Percentiles rank a stretch among this genome's conserved stretches.
Conservation (phyloP, 2,329 filamentous ascomycete species). For the Beauveria varroae region DNA sequence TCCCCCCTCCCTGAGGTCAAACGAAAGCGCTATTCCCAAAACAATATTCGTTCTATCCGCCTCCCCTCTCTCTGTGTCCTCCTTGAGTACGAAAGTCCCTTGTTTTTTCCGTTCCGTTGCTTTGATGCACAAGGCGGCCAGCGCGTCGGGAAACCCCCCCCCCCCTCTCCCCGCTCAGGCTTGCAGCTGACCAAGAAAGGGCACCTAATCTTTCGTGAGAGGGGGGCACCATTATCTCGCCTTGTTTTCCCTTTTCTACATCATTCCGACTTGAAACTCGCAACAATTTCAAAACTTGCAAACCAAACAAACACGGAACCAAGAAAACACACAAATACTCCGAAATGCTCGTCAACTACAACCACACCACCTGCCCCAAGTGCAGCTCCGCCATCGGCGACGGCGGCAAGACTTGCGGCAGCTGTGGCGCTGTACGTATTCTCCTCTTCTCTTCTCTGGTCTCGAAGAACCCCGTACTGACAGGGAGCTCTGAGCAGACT, state of each 20-base stretch:
- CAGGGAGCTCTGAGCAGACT: background rate
- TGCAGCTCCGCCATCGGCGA: slow-evolving; percentile 41
- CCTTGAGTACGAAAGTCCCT: too few species aligned
- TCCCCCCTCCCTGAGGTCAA: background rate
- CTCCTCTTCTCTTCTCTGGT: background rate
- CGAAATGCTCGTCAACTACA: slow-evolving; percentile 28
- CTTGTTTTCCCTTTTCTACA: background rate
- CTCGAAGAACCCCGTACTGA: background rate
- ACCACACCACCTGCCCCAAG: slow-evolving; percentile 46
- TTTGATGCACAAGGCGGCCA: background rate
- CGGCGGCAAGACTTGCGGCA: slow-evolving; percentile 43
- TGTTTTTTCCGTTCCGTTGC: background rate
- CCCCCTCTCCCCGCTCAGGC: background rate
- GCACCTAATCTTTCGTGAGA: background rate
- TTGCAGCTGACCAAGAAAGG: background rate
- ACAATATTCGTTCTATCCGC: background rate
- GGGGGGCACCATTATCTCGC: background rate
- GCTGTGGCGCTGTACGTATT: slow-evolving; percentile 48
- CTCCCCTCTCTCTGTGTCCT: too few species aligned
- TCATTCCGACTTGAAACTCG: too few species aligned
- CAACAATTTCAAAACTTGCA: background rate
- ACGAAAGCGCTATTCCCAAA: background rate
- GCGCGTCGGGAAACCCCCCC: too few species aligned
- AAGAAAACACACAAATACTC: background rate
- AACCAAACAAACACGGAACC: background rate